Conservation (phyloP, 2,329 filamentous ascomycete species). For the Verticillium klebahnii region DNA sequence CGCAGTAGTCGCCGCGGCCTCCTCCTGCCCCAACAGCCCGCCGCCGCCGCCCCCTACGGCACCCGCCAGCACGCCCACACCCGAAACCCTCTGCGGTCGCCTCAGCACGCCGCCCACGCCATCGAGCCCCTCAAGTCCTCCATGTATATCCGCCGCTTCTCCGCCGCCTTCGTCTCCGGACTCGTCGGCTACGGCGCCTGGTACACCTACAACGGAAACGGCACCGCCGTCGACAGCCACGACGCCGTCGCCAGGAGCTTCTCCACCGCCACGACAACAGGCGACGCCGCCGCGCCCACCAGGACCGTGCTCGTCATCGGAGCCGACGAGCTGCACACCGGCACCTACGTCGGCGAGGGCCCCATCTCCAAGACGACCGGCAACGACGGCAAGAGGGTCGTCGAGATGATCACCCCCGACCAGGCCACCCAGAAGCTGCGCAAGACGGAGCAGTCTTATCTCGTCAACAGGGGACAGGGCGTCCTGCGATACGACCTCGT, state of each 20-base stretch:
- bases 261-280: conserved; percentile 19
- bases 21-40: conserved; percentile 20
- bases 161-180: conserved; percentile 62
- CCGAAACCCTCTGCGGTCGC: conserved; percentile 12
- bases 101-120: conserved; percentile 24
- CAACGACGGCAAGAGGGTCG: conserved; percentile 75
- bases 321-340: conserved; percentile 84
- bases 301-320: conserved; percentile 80
- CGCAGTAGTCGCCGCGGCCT: conserved; percentile 43
- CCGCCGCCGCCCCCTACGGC: conserved; percentile 12
- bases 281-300: conserved; percentile 39
- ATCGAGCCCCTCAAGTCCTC: conserved; percentile 57
- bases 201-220: conserved; percentile 64
- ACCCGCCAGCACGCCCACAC: conserved; percentile 10
- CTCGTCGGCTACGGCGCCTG: conserved; percentile 73
- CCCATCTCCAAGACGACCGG: conserved; percentile 86
- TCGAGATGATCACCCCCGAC: conserved; percentile 95
- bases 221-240: conserved; percentile 27
- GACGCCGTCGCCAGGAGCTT: conserved; percentile 35
- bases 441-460: conserved; percentile 85
- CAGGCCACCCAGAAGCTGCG: conserved; percentile 88
- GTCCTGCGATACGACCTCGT: conserved; percentile 93
- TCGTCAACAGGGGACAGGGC: conserved; percentile 82
- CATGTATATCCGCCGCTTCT: conserved; percentile 70
- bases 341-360: conserved; percentile 77